Evolutionary conservation across 1,284 basidiomycete genomes (phyloP).

Genomic region (Calocybe gambosa): DNA sequence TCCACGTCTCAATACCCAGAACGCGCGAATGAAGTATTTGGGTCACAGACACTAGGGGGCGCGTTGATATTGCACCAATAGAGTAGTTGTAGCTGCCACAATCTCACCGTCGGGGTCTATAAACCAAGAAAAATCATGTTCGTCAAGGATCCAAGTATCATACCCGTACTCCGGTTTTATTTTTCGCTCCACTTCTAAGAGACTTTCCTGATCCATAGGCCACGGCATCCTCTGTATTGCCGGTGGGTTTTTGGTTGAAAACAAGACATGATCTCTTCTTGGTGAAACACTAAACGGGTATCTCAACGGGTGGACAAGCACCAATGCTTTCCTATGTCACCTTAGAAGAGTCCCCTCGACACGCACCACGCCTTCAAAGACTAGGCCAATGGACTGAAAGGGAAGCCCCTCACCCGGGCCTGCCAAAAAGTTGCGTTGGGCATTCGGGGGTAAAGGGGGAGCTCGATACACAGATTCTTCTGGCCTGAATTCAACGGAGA

Average conservation of each 20-base stretch:
- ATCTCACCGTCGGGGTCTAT: constrained; percentile 59
- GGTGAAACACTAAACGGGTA: constrained; percentile 56
- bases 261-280: constrained; percentile 58
- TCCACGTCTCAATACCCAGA: constrained; percentile 69
- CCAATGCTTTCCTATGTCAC: constrained; percentile 27
- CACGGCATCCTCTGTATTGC: constrained; percentile 77
- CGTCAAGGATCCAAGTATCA: constrained; percentile 69
- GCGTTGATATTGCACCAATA: background rate
- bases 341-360: constrained; percentile 72
- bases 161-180: constrained; percentile 35
- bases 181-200: constrained; percentile 30
- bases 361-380: constrained; percentile 78
- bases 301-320: background rate
- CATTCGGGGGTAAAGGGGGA: constrained; percentile 44
- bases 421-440: constrained; percentile 61
- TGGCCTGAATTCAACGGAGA: constrained; percentile 59
- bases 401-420: constrained; percentile 76
- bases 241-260: constrained; percentile 66
- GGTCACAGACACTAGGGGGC: constrained; percentile 46
- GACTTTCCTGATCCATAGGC: constrained; percentile 50
- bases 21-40: constrained; percentile 52
- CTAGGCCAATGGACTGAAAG: constrained; percentile 57
- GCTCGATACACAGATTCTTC: constrained; percentile 52
- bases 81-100: background rate
- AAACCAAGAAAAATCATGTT: constrained; percentile 69